Evolutionary conservation across 805 yeast genomes (phyloP).

Genomic region (Ogataea ganodermae): DNA sequence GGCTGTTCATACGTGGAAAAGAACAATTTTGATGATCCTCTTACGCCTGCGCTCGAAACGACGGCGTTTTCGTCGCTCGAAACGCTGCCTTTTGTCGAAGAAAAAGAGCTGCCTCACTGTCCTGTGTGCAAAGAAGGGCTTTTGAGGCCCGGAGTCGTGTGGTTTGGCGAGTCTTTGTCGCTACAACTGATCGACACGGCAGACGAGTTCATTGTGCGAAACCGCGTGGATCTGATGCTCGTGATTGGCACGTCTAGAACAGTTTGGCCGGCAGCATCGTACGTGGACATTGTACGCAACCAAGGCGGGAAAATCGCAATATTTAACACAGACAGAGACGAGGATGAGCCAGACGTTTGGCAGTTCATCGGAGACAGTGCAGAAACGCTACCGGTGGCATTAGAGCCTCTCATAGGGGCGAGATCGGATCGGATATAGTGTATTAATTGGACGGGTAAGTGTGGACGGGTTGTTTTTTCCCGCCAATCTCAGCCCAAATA

Average conservation of each 20-base stretch:
- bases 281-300: conserved; percentile 71
- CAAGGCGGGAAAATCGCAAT: conserved; percentile 84
- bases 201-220: conserved; percentile 64
- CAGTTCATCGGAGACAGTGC: conserved; percentile 83
- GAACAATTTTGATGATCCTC: conserved; percentile 56
- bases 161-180: conserved; percentile 93
- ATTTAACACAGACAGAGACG: conserved; percentile 66
- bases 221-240: conserved; percentile 66
- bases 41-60: conserved; percentile 42
- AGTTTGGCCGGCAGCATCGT: conserved; percentile 92
- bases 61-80: conserved; percentile 13
- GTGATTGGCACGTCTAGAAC: conserved; percentile 86
- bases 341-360: conserved; percentile 50
- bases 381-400: conserved; percentile 62
- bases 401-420: conserved; percentile 47
- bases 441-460: neutral
- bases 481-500: conserved; percentile 51
- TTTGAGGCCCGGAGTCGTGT: conserved; percentile 86
- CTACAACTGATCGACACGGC: conserved; percentile 60
- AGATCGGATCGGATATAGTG: no score
- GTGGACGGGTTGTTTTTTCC: neutral
- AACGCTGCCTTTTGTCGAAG: conserved; percentile 42
- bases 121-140: conserved; percentile 70
- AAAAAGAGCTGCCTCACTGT: conserved; percentile 66
- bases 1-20: conserved; percentile 62